Evolutionary conservation across 257 asterid genomes (phyloP).

Genomic region (Nicotiana knightiana): DNA sequence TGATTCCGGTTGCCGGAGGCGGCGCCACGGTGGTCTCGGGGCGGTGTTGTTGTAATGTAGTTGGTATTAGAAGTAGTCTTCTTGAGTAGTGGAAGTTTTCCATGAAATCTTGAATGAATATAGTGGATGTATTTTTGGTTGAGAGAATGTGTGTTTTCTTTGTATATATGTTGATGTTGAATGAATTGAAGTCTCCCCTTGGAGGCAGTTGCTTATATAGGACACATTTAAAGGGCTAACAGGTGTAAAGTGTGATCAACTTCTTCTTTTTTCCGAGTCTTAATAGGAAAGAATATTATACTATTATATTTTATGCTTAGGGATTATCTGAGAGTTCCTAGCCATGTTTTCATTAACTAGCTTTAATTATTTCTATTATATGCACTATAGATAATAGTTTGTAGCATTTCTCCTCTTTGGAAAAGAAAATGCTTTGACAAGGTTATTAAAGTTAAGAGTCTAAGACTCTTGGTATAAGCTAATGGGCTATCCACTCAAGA

Average conservation of each 20-base stretch:
- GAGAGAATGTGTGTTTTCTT: background rate
- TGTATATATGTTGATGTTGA: background rate
- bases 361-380: too few relatives aligned
- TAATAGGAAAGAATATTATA: background rate
- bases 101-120: background rate
- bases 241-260: background rate
- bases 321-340: background rate
- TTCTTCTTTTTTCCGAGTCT: background rate
- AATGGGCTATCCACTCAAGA: too few relatives aligned
- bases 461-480: too few relatives aligned
- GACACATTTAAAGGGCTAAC: background rate
- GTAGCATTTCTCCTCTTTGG: too few relatives aligned
- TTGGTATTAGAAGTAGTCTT: background rate
- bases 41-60: too few relatives aligned
- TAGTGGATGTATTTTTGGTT: background rate
- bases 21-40: background rate
- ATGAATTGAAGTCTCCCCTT: background rate
- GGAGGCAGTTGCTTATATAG: background rate
- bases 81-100: slow-evolving; percentile 3
- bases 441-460: too few relatives aligned
- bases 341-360: background rate
- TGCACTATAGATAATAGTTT: too few relatives aligned
- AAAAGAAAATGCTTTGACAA: too few relatives aligned
- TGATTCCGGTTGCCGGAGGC: background rate
- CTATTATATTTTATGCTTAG: too few relatives aligned